Evolutionary conservation across 148 eudicot genomes (phyloP).

Genomic region (Rhododendron kiyosumense): DNA sequence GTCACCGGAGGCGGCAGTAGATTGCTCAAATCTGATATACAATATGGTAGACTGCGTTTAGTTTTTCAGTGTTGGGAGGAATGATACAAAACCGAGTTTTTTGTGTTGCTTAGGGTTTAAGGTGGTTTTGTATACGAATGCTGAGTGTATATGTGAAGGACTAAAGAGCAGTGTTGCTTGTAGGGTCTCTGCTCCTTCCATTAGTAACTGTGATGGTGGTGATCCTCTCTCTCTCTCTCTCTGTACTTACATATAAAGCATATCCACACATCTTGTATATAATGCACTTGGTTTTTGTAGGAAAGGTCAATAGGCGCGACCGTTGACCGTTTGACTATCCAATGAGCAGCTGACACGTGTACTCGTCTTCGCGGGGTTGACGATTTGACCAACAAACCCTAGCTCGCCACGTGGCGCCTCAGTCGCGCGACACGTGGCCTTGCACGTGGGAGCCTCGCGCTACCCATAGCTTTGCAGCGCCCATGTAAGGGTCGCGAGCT

Average conservation of each 20-base stretch:
- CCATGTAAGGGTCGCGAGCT: too few species aligned
- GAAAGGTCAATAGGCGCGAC: too few species aligned
- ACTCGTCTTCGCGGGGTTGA: too few species aligned
- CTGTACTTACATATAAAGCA: not conserved
- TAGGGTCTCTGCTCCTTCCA: not conserved
- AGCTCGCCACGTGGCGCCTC: too few species aligned
- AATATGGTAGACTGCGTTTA: conserved; percentile 15
- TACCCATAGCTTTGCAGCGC: too few species aligned
- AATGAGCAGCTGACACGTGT: too few species aligned
- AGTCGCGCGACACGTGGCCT: too few species aligned
- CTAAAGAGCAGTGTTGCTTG: conserved; percentile 12
- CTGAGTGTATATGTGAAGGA: conserved; percentile 11
- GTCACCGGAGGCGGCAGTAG: not conserved
- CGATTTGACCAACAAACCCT: too few species aligned
- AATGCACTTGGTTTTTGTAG: too few species aligned
- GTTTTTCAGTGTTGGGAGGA: not conserved
- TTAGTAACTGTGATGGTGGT: not conserved
- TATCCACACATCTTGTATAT: too few species aligned
- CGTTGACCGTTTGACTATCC: too few species aligned
- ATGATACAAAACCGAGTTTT: not conserved
- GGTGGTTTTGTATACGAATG: conserved; percentile 5
- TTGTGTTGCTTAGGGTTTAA: conserved; percentile 17
- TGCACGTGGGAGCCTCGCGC: too few species aligned
- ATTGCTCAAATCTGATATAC: conserved; percentile 9
- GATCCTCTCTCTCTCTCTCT: not conserved